phyloP scores from a whole-genome alignment of 2,329 filamentous ascomycete genomes.

The Claviceps maximensis region DNA sequence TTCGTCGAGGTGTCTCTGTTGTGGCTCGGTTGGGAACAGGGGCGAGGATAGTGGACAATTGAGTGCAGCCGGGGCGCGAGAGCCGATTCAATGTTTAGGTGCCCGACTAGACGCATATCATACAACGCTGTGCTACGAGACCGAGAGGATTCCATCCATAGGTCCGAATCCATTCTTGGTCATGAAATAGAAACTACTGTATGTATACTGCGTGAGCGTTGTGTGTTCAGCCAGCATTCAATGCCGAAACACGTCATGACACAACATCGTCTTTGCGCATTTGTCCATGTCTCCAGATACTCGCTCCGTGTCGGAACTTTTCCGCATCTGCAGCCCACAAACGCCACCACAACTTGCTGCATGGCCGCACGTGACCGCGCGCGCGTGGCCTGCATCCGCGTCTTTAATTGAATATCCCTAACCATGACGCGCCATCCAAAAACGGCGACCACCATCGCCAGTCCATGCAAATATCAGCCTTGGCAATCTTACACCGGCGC shows the following conservation, averaged over 20 bases:
- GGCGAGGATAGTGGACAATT: neutral
- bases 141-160: too few species aligned
- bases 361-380: conserved; percentile 18
- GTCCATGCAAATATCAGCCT: neutral
- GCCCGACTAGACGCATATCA: too few species aligned
- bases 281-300: neutral
- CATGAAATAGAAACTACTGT: too few species aligned
- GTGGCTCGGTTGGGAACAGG: conserved; percentile 5
- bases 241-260: neutral
- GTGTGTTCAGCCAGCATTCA: too few species aligned
- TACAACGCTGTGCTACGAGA: too few species aligned
- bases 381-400: conserved; percentile 11
- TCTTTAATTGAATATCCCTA: conserved; percentile 4
- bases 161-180: neutral
- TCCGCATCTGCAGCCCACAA: neutral
- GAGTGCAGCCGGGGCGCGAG: too few species aligned
- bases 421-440: neutral
- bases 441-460: neutral
- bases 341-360: neutral
- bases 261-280: neutral
- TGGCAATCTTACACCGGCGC: neutral
- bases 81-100: neutral
- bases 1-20: conserved; percentile 9
- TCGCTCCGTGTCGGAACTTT: too few species aligned
- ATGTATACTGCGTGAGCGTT: too few species aligned